phyloP scores from a whole-genome alignment of 352 stramenopile genomes.

The Phytophthora boehmeriae region DNA sequence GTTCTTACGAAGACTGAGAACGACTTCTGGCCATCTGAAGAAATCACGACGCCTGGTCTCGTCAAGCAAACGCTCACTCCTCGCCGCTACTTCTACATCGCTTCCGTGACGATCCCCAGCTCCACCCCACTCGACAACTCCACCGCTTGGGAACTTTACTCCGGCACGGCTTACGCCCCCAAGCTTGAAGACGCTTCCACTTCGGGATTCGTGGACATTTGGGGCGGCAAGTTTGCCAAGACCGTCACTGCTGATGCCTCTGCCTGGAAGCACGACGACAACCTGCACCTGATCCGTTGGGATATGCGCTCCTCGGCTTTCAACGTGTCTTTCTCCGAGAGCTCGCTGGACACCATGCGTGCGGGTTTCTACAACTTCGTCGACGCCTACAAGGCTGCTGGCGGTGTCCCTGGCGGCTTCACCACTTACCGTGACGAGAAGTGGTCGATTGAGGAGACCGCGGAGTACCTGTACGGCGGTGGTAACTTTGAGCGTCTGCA shows the following conservation, averaged over 20 bases:
- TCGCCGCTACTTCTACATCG: conserved; percentile 34
- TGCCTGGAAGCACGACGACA: conserved; percentile 36
- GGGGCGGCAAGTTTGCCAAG: conserved; percentile 24
- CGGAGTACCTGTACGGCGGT: conserved; percentile 27
- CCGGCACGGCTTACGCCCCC: conserved; percentile 19
- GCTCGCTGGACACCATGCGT: conserved; percentile 24
- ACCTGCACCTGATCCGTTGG: conserved; percentile 29
- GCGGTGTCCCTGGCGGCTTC: conserved; percentile 26
- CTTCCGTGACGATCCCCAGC: conserved; percentile 32
- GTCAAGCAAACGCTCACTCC: conserved; percentile 19
- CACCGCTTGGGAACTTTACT: conserved; percentile 22
- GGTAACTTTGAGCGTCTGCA: conserved; percentile 29
- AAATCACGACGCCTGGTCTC: conserved; percentile 19
- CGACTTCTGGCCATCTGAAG: conserved; percentile 28
- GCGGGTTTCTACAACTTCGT: conserved; percentile 28
- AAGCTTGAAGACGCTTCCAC: conserved; percentile 23
- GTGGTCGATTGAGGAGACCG: conserved; percentile 29
- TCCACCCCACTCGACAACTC: conserved; percentile 18
- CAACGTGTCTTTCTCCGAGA: conserved; percentile 27
- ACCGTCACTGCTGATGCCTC: conserved; percentile 17
- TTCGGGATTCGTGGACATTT: conserved; percentile 29
- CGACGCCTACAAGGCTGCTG: conserved; percentile 26
- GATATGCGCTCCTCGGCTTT: conserved; percentile 27
- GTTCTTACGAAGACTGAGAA: conserved; percentile 18
- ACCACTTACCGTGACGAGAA: conserved; percentile 35